Conservation (phyloP, 2,329 filamentous ascomycete species). For the Amphichorda felina region DNA sequence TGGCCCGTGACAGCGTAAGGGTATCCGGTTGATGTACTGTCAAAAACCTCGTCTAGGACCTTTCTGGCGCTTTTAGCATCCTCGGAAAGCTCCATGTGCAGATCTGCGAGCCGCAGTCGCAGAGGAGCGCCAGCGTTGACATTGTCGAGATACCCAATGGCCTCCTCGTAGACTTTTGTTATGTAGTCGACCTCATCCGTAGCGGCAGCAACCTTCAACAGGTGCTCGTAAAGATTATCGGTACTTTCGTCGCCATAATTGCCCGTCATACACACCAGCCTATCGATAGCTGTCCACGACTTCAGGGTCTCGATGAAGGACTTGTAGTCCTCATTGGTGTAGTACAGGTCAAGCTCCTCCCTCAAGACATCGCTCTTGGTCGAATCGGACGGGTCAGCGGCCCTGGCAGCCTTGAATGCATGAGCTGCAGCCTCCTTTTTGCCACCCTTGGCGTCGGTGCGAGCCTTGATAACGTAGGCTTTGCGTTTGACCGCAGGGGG, state of each 20-base stretch:
- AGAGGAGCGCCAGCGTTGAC: slow-evolving; percentile 12
- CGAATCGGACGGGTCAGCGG: slow-evolving; percentile 8
- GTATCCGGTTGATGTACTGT: slow-evolving; percentile 9
- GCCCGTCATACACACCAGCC: slow-evolving; percentile 13
- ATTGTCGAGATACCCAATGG: slow-evolving; percentile 12
- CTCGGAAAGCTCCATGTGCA: slow-evolving; percentile 7
- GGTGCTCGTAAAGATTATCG: slow-evolving; percentile 1
- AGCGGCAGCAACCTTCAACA: slow-evolving; percentile 8
- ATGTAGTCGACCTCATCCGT: slow-evolving; percentile 10
- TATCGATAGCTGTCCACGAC: slow-evolving; percentile 12
- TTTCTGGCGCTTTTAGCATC: slow-evolving; percentile 7
- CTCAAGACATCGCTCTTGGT: slow-evolving; percentile 9
- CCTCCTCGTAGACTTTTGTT: slow-evolving; percentile 10
- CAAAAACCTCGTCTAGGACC: slow-evolving; percentile 11
- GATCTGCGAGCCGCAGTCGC: slow-evolving; percentile 7
- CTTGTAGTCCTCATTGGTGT: slow-evolving; percentile 5
- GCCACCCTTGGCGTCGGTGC: slow-evolving; percentile 6
- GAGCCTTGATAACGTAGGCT: slow-evolving; percentile 9
- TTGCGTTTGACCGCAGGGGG: slow-evolving; percentile 6
- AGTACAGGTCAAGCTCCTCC: slow-evolving; percentile 9
- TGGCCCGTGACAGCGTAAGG: slow-evolving; percentile 10
- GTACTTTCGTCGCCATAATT: slow-evolving; percentile 5
- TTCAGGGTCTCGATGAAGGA: slow-evolving; percentile 10
- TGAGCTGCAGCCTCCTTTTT: slow-evolving; percentile 5
- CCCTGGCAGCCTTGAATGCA: slow-evolving; percentile 8